These are phyloP conservation scores for Claviceps digitariae DNA, from an alignment of 2,329 filamentous ascomycete species.

Conservation along the genomic window DNA sequence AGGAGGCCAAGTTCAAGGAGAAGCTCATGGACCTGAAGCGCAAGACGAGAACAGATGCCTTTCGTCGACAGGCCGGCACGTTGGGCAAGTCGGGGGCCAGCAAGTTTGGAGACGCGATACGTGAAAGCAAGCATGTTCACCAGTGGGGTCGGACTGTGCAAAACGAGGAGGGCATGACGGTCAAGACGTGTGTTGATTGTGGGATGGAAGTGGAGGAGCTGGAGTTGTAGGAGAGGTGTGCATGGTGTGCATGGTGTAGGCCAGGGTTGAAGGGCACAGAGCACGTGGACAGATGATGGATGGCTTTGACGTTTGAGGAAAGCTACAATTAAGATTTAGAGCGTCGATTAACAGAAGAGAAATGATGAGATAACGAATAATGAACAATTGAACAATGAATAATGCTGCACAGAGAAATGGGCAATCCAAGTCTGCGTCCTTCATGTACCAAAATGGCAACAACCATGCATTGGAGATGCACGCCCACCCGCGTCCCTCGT, in stretches of 20 bases:
- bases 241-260: not conserved
- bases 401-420: too few relatives aligned
- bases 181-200: constrained; percentile 68
- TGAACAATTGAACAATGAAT: too few relatives aligned
- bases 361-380: too few relatives aligned
- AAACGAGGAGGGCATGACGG: constrained; percentile 57
- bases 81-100: constrained; percentile 38
- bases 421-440: too few relatives aligned
- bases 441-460: too few relatives aligned
- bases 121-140: constrained; percentile 65
- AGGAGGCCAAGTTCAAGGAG: constrained; percentile 82
- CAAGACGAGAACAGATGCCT: constrained; percentile 82
- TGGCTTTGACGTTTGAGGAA: too few relatives aligned
- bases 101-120: constrained; percentile 66
- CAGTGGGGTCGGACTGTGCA: constrained; percentile 67
- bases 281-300: too few relatives aligned
- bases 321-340: too few relatives aligned
- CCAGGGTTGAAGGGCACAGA: not conserved
- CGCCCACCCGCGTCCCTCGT: not conserved
- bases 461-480: too few relatives aligned
- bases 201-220: constrained; percentile 69
- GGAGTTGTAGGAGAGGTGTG: constrained; percentile 35
- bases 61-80: constrained; percentile 54
- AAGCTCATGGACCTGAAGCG: constrained; percentile 87
- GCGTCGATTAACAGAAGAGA: too few relatives aligned